Base-by-base conservation (phyloP, 2,329 filamentous ascomycete genomes). In the Paracorniculantispora psalliotae region DNA sequence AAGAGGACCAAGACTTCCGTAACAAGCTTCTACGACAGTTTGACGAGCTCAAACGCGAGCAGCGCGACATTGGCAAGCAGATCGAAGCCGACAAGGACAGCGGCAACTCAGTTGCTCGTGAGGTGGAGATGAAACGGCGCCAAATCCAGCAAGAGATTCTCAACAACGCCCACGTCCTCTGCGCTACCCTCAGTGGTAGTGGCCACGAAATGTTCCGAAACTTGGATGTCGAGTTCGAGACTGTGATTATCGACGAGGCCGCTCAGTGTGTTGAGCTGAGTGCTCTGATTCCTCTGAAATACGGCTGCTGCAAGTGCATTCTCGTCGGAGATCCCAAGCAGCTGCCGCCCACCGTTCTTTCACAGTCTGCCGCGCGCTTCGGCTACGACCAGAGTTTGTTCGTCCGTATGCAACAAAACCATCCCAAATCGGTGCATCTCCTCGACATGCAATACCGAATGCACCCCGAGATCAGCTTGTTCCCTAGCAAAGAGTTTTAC, bases 391-490 rank as follows among this genome's bases (percentile, higher is more conserved):
- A 99, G 76, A 96, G 91, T 81, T 79, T 99, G 74, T 99, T 99
- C 77, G 94, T 97, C 57, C 89, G 94, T 35, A 99, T 99, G 93
- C 94, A 97, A 71, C 87, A 87, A 67, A 97, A 97, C 63, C 88
- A 93, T 67, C 90, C 91, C 1, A 79, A 89, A 33, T 89, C 96
- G 64, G 87, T 99, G 17, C 93, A 99, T 76, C 81, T 99, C 26
- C 84, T 99, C n/a, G 93, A 97, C 69, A 94, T 89, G 59, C 94
- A 99, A 70, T 99, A 99, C 72, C 94, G 94, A 74, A 99, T 99
- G 96, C 94, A 99, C 75, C 94, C 96, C 0, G 91, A 94, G 65
- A 99, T 99, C 71, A 96, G 92, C 72, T 73, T 79, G 55, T 99
- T 97, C 72, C 94, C 96, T 1, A 96, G 92, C 72, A 79, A 82